Base-by-base conservation (phyloP, 2,329 filamentous ascomycete genomes). In the Eutypa lata region DNA sequence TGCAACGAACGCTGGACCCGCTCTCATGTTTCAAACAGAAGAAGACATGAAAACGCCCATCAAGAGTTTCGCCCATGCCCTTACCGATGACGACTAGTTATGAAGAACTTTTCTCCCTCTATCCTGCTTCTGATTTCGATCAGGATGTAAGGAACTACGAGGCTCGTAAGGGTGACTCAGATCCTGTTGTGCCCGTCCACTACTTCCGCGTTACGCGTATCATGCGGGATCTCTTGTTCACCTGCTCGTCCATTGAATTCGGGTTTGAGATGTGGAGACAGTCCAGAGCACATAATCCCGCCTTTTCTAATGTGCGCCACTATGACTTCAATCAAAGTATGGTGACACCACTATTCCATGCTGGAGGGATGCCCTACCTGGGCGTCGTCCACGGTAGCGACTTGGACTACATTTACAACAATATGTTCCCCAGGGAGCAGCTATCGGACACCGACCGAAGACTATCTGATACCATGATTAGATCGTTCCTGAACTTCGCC, bases 81-180 rank as follows among this genome's bases (percentile, higher is more conserved):
- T 67, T 8, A 61, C 60, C 5, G 56, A 63, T 18, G 56, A 57
- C 0, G 62, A 68, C 50, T 65, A 60, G n/a, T n/a, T n/a, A 31
- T 14, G 26, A 50, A 11, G 33, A 37, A 2, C 52, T 68, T 0
- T 63, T 69, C 16, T 54, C 60, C 0, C 54, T 65, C 2, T 69
- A 69, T 35, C 57, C 63, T 1, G 56, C 49, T 1, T 53, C 59
- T 7, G 61, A 65, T 13, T 68, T 68, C 22, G 54, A 57, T 1
- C 18, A 53, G 3, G 61, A 65, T 0, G 26, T 60, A 8, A n/a
- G 28, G 2, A 55, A 52, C 6, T 68, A 63, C 46, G 52, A 56
- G n/a, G 46, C 59, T 3, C 26, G 48, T 5, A 65, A 54, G 48
- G 33, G 33, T 11, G 53, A 57, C 2, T 51, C 57, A 0, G 60